phyloP scores from a whole-genome alignment of 768 basidiomycete genomes.

The Macrolepiota dolichaula region DNA sequence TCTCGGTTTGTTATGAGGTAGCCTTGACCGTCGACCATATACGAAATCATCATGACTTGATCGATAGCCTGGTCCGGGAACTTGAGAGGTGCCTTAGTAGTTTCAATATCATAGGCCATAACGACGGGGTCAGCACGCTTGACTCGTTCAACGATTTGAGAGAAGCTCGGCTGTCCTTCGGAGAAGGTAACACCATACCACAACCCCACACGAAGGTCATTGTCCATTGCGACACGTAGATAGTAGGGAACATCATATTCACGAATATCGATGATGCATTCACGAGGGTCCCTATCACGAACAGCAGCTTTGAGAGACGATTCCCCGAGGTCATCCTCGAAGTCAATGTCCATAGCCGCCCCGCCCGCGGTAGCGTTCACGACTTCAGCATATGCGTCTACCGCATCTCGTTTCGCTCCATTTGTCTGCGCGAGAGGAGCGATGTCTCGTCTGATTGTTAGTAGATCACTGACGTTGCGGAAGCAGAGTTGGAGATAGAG shows the following conservation, averaged over 20 bases:
- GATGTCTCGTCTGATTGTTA: conserved; percentile 82
- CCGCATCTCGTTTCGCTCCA: conserved; percentile 87
- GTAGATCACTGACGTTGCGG: conserved; percentile 89
- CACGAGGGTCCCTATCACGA: conserved; percentile 77
- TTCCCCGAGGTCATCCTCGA: conserved; percentile 62
- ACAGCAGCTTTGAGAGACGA: conserved; percentile 31
- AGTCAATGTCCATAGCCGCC: conserved; percentile 59
- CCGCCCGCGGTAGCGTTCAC: conserved; percentile 71
- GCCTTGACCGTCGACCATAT: conserved; percentile 98
- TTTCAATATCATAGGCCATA: conserved; percentile 99
- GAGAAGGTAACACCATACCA: conserved; percentile 92
- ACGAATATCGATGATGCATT: conserved; percentile 89
- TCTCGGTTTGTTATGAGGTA: conserved; percentile 97
- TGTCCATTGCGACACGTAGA: conserved; percentile 98
- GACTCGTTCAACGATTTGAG: conserved; percentile 74
- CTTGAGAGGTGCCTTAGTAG: conserved; percentile 98
- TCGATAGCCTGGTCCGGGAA: conserved; percentile 95
- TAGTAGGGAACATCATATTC: conserved; percentile 99
- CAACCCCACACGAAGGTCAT: conserved; percentile 94
- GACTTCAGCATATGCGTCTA: conserved; percentile 97
- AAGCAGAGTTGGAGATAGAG: conserved; percentile 88
- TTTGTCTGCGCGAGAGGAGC: conserved; percentile 89
- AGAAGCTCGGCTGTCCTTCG: conserved; percentile 74
- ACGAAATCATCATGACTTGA: conserved; percentile 99
- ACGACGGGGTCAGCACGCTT: conserved; percentile 99